Conservation (phyloP, 1,284 basidiomycete genomes). For the Heterobasidion irregulare region DNA sequence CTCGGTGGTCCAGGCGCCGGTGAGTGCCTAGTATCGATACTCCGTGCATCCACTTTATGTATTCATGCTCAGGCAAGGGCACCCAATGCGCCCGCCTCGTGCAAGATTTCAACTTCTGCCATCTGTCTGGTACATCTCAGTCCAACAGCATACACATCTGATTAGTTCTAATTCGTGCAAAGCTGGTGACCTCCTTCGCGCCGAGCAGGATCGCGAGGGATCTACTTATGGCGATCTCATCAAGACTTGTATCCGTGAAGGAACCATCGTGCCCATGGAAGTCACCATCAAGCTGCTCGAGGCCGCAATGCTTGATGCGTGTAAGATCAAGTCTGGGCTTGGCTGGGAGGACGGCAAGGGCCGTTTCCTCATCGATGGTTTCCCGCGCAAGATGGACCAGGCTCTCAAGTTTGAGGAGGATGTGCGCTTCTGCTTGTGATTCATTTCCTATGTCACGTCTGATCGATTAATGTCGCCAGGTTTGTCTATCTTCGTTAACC, state of each 20-base stretch:
- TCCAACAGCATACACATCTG: not conserved
- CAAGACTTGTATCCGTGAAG: conserved; percentile 85
- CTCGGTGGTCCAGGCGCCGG: conserved; percentile 96
- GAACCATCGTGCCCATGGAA: conserved; percentile 94
- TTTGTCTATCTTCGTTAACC: conserved; percentile 75
- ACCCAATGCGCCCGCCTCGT: conserved; percentile 91
- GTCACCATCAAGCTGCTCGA: conserved; percentile 94
- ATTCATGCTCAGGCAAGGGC: conserved; percentile 71
- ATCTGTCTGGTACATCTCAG: conserved; percentile 73
- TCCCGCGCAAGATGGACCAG: conserved; percentile 99
- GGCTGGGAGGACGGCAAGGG: conserved; percentile 74
- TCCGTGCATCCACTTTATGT: not conserved
- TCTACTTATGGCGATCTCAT: conserved; percentile 88
- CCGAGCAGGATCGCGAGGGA: conserved; percentile 84
- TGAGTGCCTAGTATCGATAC: conserved; percentile 20
- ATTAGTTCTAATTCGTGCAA: conserved; percentile 1
- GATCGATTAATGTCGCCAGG: conserved; percentile 30
- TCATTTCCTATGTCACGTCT: not conserved
- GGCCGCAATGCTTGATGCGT: conserved; percentile 79
- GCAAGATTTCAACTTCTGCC: conserved; percentile 84
- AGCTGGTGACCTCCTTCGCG: conserved; percentile 96
- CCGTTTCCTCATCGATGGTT: conserved; percentile 95
- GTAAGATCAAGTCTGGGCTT: conserved; percentile 32
- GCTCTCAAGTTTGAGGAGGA: conserved; percentile 87
- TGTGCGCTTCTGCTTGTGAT: conserved; percentile 34